Conservation (phyloP, 1,284 basidiomycete species). For the Cutaneotrichosporon spelunceum region DNA sequence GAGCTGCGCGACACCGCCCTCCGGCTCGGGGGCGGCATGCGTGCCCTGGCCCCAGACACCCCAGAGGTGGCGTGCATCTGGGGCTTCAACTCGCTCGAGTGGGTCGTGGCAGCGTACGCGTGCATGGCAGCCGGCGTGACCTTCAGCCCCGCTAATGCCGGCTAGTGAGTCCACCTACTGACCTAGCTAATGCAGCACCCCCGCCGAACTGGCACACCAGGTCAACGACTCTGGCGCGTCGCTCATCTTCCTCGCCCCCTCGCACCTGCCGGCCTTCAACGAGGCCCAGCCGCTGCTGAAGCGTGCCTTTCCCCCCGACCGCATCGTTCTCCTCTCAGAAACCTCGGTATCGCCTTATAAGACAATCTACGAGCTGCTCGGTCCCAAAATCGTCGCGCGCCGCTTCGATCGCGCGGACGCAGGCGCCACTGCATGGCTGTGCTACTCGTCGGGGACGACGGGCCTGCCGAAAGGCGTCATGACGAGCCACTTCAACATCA, state of each 20-base stretch:
- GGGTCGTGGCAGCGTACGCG: constrained; percentile 62
- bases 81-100: constrained; percentile 60
- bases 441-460: constrained; percentile 65
- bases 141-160: constrained; percentile 43
- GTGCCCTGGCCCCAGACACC: constrained; percentile 38
- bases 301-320: constrained; percentile 16
- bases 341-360: constrained; percentile 5
- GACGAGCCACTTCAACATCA: constrained; percentile 66
- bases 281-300: constrained; percentile 29
- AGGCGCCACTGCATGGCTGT: constrained; percentile 49
- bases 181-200: constrained; percentile 3
- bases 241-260: constrained; percentile 59
- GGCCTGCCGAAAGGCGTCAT: constrained; percentile 50
- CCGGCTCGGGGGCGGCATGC: constrained; percentile 56
- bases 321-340: constrained; percentile 33
- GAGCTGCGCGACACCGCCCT: constrained; percentile 59
- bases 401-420: constrained; percentile 8
- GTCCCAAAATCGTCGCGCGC: neutral
- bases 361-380: constrained; percentile 7
- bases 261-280: constrained; percentile 47
- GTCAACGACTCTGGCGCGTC: constrained; percentile 58
- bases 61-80: constrained; percentile 45
- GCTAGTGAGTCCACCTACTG: constrained; percentile 23
- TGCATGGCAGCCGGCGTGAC: constrained; percentile 45
- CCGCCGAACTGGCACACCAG: constrained; percentile 37